Evolutionary conservation across 106 monocot genomes (phyloP), one percentile per base, ranked within the genome.

Genomic region (Xerophyta viscosa): DNA sequence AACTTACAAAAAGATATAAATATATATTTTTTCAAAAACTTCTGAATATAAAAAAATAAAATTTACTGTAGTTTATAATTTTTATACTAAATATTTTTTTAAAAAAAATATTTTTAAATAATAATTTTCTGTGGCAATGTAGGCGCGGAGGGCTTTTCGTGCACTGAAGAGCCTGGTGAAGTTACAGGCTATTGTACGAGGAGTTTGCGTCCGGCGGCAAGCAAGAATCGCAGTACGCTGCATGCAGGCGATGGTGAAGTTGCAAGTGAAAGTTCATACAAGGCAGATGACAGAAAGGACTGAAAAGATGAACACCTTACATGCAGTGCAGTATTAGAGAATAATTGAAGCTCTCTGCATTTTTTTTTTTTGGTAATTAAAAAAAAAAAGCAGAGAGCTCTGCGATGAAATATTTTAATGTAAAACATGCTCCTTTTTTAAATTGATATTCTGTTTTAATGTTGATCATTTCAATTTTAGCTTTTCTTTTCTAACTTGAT

Each of bases 211-310:
- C 39, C 50, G 78, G 52, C 29, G 64, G 39, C 78, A 72, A 52
- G 46, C 64, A 22, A 19, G 48, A 23, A 52, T 72, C 6, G 78
- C 71, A 11, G 52, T 72, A 26, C 58, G 48, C 15, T 78, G 61
- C 68, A 78, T 72, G 78, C 62, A 78, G 52, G 78, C 62, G 24
- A 37, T 78, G 47, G 71, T 72, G 11, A 47, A 72, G 39, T 43
- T 78, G 57, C 78, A 68, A 44, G 67, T 78, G 18, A 61, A 62
- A 43, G 61, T 72, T 41, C 78, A 50, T 19, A 62, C 63, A 7
- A 57, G 71, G 14, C 70, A 52, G 43, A 49, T 63, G 3, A 37
- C 57, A 25, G 19, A 24, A 23, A 58, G 13, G 0, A n/a, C 12
- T 30, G 52, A 46, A 46, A 19, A 19, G 17, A 17, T 46, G 46